Percentiles rank a stretch among this genome's conserved stretches.
Evolutionary conservation across 2,329 filamentous ascomycete genomes (phyloP).

Genomic region (Sporothrix inflata): DNA sequence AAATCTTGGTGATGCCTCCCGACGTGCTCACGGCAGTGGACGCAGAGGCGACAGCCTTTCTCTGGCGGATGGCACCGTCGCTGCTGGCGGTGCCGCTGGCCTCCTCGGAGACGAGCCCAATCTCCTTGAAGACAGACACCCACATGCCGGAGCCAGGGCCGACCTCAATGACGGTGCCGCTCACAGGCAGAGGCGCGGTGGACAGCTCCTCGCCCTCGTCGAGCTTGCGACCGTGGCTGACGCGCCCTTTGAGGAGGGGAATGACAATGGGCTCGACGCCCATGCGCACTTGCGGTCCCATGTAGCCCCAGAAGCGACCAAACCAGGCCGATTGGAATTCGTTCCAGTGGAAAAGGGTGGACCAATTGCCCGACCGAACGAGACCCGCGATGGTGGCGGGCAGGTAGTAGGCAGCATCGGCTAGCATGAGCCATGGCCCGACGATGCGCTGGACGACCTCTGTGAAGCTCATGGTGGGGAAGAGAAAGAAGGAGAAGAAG

Average conservation of each 20-base stretch:
- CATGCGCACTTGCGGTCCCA: constrained; percentile 52
- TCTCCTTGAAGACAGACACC: constrained; percentile 54
- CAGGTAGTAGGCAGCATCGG: constrained; percentile 52
- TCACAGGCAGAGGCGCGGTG: constrained; percentile 44
- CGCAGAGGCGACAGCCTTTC: background rate
- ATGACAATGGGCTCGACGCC: constrained; percentile 52
- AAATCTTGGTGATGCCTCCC: constrained; percentile 51
- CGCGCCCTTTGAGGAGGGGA: constrained; percentile 58
- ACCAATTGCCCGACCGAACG: constrained; percentile 41
- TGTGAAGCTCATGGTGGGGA: constrained; percentile 25
- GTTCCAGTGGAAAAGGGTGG: constrained; percentile 47
- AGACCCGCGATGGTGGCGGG: constrained; percentile 54
- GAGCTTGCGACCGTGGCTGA: constrained; percentile 44
- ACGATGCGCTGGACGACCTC: constrained; percentile 43
- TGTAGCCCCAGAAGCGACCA: constrained; percentile 59
- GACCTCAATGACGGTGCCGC: constrained; percentile 62
- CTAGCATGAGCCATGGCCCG: constrained; percentile 58
- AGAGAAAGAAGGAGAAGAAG: background rate
- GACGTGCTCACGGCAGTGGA: constrained; percentile 19
- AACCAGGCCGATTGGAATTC: constrained; percentile 59
- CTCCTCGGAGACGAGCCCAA: background rate
- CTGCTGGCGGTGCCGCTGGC: background rate
- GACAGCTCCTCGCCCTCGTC: constrained; percentile 34
- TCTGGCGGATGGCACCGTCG: constrained; percentile 13
- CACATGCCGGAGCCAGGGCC: constrained; percentile 65